Percentiles rank a stretch among this genome's conserved stretches.
phyloP scores from a whole-genome alignment of 2,329 filamentous ascomycete species.

The Ilyonectria robusta region DNA sequence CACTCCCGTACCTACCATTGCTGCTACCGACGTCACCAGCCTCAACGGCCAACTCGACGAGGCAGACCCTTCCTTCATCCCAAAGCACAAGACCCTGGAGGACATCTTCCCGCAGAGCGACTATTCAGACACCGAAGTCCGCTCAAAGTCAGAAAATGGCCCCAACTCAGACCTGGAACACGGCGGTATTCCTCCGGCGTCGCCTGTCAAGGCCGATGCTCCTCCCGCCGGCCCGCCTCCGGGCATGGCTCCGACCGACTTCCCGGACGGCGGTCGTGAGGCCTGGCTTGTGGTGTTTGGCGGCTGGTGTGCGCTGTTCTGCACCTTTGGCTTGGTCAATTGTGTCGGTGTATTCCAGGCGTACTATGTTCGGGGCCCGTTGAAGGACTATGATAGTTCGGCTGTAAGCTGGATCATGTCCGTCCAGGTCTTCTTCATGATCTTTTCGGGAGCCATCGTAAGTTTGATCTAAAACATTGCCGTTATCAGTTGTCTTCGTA shows the following conservation, averaged over 20 bases:
- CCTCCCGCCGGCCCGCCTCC: slow-evolving; percentile 44
- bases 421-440: slow-evolving; percentile 63
- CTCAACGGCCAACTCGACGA: slow-evolving; percentile 19
- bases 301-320: slow-evolving; percentile 60
- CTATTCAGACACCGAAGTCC: slow-evolving; percentile 29
- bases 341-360: slow-evolving; percentile 70
- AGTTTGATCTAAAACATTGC: slow-evolving; percentile 46
- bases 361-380: slow-evolving; percentile 67
- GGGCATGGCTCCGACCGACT: slow-evolving; percentile 62
- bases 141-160: slow-evolving; percentile 49
- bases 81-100: slow-evolving; percentile 11
- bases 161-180: slow-evolving; percentile 48
- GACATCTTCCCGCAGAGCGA: slow-evolving; percentile 29
- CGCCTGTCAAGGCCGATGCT: slow-evolving; percentile 24
- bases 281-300: slow-evolving; percentile 72
- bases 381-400: slow-evolving; percentile 64
- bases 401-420: slow-evolving; percentile 73
- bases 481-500: background rate
- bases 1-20: slow-evolving; percentile 13
- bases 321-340: slow-evolving; percentile 62
- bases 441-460: slow-evolving; percentile 65
- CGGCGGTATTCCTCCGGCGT: slow-evolving; percentile 7
- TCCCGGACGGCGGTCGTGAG: slow-evolving; percentile 70
- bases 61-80: background rate
- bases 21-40: slow-evolving; percentile 30